Evolutionary conservation across 441 rosid species (phyloP), one percentile per base, ranked within the genome.

Genomic region (Eutrema salsugineum): DNA sequence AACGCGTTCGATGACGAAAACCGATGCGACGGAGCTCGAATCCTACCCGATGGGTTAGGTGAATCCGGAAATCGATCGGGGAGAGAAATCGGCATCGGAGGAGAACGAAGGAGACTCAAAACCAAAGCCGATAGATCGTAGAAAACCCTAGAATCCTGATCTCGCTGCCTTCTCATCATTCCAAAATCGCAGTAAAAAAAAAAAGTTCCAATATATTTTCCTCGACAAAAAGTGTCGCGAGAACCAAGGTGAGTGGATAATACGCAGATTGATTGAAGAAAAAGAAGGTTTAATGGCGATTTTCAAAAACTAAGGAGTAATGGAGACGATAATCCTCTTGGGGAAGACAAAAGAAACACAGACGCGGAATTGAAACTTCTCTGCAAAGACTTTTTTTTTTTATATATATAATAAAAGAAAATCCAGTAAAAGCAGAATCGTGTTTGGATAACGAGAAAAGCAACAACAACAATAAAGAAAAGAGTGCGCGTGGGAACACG

Each of bases 41-140:
- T 30, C 67, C 82, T 75, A 57, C 64, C 30, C 68, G 83, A 65
- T 0, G 79, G 50, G 28, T 11, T 11, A 51, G 11, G 17, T 5
- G 57, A 27, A 57, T 78, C 60, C 8, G 79, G 64, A 0, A 77
- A 22, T 0, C 80, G 81, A 58, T 89, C 92, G 16, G 90, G 11
- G 66, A 82, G 75, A 59, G 87, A 66, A 12, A 77, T 58, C 69
- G 94, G 81, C 53, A 82, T 22, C 27, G 91, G 85, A 2, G 92
- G 86, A 11, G 89, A 87, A 32, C 93, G 89, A 9, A 94, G 81
- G 39, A 94, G 83, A 68, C 70, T 87, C 20, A 92, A 66, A 7
- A 90, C 96, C 46, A 92, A 72, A 43, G 85, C 60, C 0, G 96
- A 92, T 5, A 90, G 82, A 83, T 90, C 98, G 73, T 81, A 78